Conservation (phyloP, 371 early-diverging fungal genomes). For the Mucor saturninus region DNA sequence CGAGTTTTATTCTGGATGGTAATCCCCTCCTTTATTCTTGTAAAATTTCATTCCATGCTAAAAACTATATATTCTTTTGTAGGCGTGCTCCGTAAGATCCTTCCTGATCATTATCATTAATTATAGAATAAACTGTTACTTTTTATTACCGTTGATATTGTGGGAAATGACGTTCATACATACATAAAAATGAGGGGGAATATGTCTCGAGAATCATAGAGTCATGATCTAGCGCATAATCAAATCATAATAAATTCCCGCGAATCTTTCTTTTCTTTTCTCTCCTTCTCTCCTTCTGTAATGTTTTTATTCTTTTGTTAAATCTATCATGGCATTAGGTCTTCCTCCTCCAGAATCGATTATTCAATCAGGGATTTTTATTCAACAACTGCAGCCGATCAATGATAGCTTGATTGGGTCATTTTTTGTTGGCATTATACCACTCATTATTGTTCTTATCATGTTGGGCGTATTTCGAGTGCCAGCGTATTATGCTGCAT, state of each 20-base stretch:
- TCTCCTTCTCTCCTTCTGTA: neutral
- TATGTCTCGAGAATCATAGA: too few relatives aligned
- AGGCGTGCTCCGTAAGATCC: constrained; percentile 45
- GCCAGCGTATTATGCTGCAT: constrained; percentile 43
- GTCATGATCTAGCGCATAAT: too few relatives aligned
- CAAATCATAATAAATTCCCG: neutral
- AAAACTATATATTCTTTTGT: neutral
- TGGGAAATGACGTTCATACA: neutral
- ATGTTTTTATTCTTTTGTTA: neutral
- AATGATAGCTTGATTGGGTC: constrained; percentile 44
- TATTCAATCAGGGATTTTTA: constrained; percentile 36
- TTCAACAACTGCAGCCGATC: constrained; percentile 49
- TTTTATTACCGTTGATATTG: neutral
- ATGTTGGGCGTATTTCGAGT: constrained; percentile 40
- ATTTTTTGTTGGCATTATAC: constrained; percentile 52
- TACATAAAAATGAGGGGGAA: too few relatives aligned
- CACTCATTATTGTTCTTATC: constrained; percentile 42
- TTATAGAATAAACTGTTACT: neutral
- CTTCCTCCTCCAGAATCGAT: constrained; percentile 15
- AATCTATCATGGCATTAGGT: constrained; percentile 12
- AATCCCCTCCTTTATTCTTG: constrained; percentile 5
- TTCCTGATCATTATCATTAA: constrained; percentile 39
- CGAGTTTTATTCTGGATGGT: constrained; percentile 79
- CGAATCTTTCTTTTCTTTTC: neutral
- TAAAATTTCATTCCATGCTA: too few relatives aligned